Base-by-base conservation (phyloP, 352 stramenopile species). In the Aphanomyces invadans region DNA sequence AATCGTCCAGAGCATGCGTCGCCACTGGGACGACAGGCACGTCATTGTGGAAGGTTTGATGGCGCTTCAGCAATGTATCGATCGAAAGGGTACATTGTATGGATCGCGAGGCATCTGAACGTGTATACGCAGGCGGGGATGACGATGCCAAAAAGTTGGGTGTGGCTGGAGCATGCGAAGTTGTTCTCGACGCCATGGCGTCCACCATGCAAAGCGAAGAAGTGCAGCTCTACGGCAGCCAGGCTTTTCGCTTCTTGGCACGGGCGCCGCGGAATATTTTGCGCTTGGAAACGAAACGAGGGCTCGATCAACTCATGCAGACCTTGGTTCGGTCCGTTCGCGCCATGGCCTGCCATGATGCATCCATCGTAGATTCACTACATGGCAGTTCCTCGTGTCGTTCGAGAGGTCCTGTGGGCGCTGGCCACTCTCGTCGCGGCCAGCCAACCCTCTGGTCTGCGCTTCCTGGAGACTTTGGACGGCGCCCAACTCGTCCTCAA, bases 141-240 rank as follows among this genome's bases (percentile, higher is more conserved):
- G 21, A 4, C 12, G 25, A 42, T 7, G 60, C 60, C 60, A 67
- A 67, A 28, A 17, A 15, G 17, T 33, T 67, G n/a, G 60, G 60
- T n/a, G 32, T 32, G 7, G 39, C 29, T 10, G 60, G 60, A 9
- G 60, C 60, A 7, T 67, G 60, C 28, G 60, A 59, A 10, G 5
- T 67, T 3, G 60, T 59, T 1, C 29, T 49, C 3, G 26, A 60
- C 12, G 48, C 33, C 7, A 26, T 67, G 42, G n/a, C 17, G 2
- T 39, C 42, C 10, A 44, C 29, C 17, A 26, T 33, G 45, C 12
- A 5, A 31, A 49, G n/a, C 32, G 60, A 67, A 57, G 60, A 67
- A 48, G 44, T 67, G 10, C 60, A 67, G 38, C 57, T 67, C 33
- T 67, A 59, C 25, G 60, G 60, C 60, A 36, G 19, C 33, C 60